A percentile compares a stretch with the other conserved stretches of the same genome.
These are phyloP conservation scores for Vitis hybrid DNA, from an alignment of 177 flowering plant genomes.

Conservation along the genomic window DNA sequence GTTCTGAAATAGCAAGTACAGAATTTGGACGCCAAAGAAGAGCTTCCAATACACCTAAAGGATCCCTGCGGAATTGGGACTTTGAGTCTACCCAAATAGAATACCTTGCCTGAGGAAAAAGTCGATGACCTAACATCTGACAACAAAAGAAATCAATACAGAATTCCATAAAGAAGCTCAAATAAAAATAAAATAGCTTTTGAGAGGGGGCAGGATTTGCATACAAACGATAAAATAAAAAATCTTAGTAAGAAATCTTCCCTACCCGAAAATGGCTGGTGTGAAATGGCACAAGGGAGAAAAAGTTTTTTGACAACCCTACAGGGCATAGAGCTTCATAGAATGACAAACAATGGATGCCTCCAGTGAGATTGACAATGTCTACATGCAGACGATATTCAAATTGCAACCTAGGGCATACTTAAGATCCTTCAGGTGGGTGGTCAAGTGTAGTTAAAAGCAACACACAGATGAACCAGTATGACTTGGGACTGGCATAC, in stretches of 20 bases:
- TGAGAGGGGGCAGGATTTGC: no score
- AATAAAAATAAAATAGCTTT: not conserved
- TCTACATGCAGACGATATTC: no score
- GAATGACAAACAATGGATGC: no score
- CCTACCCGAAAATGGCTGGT: no score
- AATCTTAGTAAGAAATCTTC: no score
- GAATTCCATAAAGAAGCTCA: not conserved
- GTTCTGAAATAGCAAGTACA: constrained; percentile 88
- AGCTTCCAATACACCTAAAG: constrained; percentile 88
- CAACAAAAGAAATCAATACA: constrained; percentile 12
- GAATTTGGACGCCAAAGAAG: constrained; percentile 91
- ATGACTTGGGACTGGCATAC: not conserved
- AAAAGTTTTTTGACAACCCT: no score
- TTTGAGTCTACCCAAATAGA: constrained; percentile 99
- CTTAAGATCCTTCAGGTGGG: not conserved
- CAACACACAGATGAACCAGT: not conserved
- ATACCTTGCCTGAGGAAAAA: constrained; percentile 79
- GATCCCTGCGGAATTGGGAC: constrained; percentile 92
- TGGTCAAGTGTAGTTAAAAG: not conserved
- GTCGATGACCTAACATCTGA: constrained; percentile 90
- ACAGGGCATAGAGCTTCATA: no score
- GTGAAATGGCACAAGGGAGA: no score
- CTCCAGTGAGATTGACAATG: no score
- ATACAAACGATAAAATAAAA: no score
- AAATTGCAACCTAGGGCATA: not conserved